Evolutionary conservation across 371 early-diverging fungal species (phyloP).

Genomic region (Mucor irregularis): DNA sequence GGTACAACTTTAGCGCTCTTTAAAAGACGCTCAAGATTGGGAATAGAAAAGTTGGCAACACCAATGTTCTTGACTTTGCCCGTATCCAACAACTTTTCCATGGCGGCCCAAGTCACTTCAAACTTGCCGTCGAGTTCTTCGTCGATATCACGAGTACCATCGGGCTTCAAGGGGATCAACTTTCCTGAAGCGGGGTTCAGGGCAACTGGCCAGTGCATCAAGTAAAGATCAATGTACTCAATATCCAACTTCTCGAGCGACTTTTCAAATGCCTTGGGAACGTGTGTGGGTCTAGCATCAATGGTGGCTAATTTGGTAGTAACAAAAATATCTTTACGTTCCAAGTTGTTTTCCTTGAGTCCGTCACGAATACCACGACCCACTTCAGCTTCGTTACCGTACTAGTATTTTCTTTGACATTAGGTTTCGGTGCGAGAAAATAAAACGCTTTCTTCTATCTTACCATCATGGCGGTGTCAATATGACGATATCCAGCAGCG

Average conservation of each 20-base stretch:
- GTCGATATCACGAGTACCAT: constrained; percentile 44
- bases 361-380: constrained; percentile 62
- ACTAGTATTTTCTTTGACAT: constrained; percentile 24
- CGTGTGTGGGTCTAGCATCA: constrained; percentile 45
- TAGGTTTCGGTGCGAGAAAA: not conserved
- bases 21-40: constrained; percentile 52
- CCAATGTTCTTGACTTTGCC: constrained; percentile 71
- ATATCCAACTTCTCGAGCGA: constrained; percentile 56
- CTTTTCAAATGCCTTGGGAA: constrained; percentile 47
- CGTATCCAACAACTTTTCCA: constrained; percentile 63
- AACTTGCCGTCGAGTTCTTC: constrained; percentile 23
- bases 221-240: constrained; percentile 75
- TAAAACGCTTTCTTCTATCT: constrained; percentile 17
- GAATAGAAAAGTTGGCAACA: constrained; percentile 63
- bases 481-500: constrained; percentile 47
- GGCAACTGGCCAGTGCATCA: constrained; percentile 51
- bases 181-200: constrained; percentile 37
- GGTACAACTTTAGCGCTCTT: constrained; percentile 60
- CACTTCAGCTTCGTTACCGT: constrained; percentile 72
- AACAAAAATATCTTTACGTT: constrained; percentile 79
- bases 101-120: constrained; percentile 52
- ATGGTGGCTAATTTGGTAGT: constrained; percentile 87
- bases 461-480: constrained; percentile 63
- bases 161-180: constrained; percentile 28
- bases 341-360: constrained; percentile 47